A percentile compares a stretch with the other conserved stretches of the same genome.
Conservation (phyloP, 129 eudicot genomes). For the Tanacetum coccineum region DNA sequence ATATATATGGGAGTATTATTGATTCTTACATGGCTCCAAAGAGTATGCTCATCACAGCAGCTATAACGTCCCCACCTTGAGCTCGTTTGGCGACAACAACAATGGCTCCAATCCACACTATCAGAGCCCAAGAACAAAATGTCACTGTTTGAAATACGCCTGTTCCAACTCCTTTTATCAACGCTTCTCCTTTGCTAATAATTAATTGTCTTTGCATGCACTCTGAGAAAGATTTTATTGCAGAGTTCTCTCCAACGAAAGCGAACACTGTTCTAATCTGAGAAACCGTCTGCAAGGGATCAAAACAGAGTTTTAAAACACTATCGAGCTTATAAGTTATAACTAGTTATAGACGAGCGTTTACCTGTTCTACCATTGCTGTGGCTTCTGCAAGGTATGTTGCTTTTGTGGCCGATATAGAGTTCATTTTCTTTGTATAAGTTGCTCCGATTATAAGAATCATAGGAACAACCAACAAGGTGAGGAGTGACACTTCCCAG, state of each 20-base stretch:
- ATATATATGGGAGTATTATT: not conserved
- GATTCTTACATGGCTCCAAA: conserved; percentile 85
- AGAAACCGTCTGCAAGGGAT: conserved; percentile 53
- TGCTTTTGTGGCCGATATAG: conserved; percentile 61
- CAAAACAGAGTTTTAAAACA: conserved; percentile 14
- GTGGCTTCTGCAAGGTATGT: conserved; percentile 62
- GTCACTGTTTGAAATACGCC: conserved; percentile 72
- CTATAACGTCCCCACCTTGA: conserved; percentile 76
- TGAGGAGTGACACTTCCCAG: conserved; percentile 85
- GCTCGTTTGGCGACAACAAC: conserved; percentile 67
- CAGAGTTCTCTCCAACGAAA: conserved; percentile 75
- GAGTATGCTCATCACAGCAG: conserved; percentile 88
- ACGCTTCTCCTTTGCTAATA: conserved; percentile 61
- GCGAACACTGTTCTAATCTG: conserved; percentile 85
- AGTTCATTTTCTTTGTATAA: conserved; percentile 75
- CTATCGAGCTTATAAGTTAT: not conserved
- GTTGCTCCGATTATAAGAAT: conserved; percentile 75
- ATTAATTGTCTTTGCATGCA: conserved; percentile 51
- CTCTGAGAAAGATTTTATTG: conserved; percentile 59
- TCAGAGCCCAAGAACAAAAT: conserved; percentile 84
- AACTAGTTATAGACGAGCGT: not conserved
- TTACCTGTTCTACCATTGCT: conserved; percentile 81
- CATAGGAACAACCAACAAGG: conserved; percentile 73
- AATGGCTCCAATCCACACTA: conserved; percentile 83
- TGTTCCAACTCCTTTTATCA: conserved; percentile 72